These are phyloP conservation scores for Lunularia cruciata DNA, from an alignment of 225 moss, liverwort and hornwort genomes.

Conservation along the genomic window DNA sequence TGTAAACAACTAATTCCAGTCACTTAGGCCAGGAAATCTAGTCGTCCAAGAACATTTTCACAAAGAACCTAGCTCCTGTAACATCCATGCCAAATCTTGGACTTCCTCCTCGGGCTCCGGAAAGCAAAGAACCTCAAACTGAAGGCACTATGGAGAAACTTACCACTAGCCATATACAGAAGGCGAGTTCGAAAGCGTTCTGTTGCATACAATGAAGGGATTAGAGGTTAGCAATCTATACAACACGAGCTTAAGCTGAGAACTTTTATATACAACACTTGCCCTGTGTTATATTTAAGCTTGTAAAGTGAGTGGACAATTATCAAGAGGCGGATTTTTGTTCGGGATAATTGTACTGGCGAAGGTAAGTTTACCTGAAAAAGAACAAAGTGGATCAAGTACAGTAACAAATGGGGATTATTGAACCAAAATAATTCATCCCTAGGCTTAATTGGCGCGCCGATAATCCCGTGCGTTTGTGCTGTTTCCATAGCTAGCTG, in stretches of 20 bases:
- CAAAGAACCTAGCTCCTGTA: too few species aligned
- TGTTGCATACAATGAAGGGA: conserved; percentile 20
- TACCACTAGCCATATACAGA: conserved; percentile 79
- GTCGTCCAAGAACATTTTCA: too few species aligned
- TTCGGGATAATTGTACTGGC: neutral
- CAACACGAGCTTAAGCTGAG: too few species aligned
- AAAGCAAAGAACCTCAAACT: too few species aligned
- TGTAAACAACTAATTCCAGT: too few species aligned
- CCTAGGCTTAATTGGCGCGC: conserved; percentile 53
- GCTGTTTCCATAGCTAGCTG: conserved; percentile 50
- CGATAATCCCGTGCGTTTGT: conserved; percentile 43
- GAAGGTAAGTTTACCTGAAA: conserved; percentile 62
- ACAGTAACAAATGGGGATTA: conserved; percentile 58
- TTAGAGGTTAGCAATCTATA: neutral
- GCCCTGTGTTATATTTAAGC: neutral
- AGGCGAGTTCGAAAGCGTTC: conserved; percentile 81
- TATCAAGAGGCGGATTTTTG: neutral
- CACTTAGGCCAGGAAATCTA: too few species aligned
- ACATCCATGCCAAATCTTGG: too few species aligned
- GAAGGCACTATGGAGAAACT: too few species aligned
- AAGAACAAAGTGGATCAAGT: conserved; percentile 80
- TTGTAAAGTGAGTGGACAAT: too few species aligned
- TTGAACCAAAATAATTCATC: conserved; percentile 88
- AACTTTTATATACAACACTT: neutral
- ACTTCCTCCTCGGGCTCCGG: too few species aligned